A percentile compares a stretch with the other conserved stretches of the same genome.
Evolutionary conservation across 2,329 filamentous ascomycete species (phyloP).

Genomic region (Xylariaceae sp.): DNA sequence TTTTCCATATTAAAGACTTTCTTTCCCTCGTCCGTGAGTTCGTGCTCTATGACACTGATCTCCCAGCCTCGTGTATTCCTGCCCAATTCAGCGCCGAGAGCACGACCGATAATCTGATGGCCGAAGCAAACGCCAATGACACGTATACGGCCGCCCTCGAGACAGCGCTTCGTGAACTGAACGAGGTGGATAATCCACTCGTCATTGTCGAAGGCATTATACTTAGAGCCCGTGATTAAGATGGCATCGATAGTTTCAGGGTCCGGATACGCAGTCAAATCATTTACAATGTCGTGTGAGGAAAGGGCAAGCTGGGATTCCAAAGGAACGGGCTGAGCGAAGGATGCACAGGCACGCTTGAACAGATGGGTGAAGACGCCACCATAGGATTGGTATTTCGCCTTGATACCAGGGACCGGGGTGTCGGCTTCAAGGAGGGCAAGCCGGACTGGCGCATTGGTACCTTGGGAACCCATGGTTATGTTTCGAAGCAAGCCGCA

Average conservation of each 20-base stretch:
- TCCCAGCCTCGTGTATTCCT: conserved; percentile 79
- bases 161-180: conserved; percentile 66
- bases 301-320: conserved; percentile 62
- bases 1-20: conserved; percentile 73
- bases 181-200: conserved; percentile 81
- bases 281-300: conserved; percentile 72
- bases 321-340: conserved; percentile 51
- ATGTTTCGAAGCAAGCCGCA: neutral
- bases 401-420: conserved; percentile 68
- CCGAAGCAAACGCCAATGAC: conserved; percentile 88
- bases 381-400: conserved; percentile 74
- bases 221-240: conserved; percentile 77
- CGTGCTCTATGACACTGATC: conserved; percentile 73
- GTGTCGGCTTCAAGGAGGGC: conserved; percentile 90
- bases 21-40: conserved; percentile 73
- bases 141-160: conserved; percentile 67
- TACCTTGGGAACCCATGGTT: conserved; percentile 41
- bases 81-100: conserved; percentile 71
- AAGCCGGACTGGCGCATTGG: conserved; percentile 68
- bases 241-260: conserved; percentile 81
- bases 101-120: conserved; percentile 82
- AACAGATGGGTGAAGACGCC: conserved; percentile 72
- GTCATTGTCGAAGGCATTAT: conserved; percentile 75
- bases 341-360: conserved; percentile 55
- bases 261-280: conserved; percentile 71